Evolutionary conservation across 2,329 filamentous ascomycete genomes (phyloP).

Genomic region (Calonectria henricotiae): DNA sequence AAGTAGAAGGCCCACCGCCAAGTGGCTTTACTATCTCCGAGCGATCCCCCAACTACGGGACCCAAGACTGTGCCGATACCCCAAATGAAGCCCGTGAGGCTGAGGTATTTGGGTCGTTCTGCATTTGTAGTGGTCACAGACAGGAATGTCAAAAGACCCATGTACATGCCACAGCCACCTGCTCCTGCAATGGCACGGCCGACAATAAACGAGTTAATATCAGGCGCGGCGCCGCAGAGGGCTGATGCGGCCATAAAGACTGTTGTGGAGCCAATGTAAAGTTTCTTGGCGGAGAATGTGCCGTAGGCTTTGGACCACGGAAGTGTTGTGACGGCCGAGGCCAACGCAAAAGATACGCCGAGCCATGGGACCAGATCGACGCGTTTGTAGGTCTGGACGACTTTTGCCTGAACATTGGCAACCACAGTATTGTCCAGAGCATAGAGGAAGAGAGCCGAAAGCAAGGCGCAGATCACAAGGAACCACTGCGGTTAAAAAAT

Average conservation of each 20-base stretch:
- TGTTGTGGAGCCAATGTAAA: neutral
- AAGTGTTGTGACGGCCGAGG: neutral
- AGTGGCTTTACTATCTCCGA: neutral
- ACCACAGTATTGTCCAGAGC: neutral
- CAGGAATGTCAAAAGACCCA: neutral
- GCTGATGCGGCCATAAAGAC: neutral
- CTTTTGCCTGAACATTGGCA: conserved; percentile 1
- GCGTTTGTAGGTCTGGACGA: neutral
- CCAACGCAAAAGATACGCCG: neutral
- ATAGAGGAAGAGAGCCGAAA: neutral
- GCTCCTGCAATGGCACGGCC: neutral
- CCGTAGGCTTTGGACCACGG: conserved; percentile 2
- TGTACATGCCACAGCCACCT: conserved; percentile 1
- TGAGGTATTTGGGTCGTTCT: neutral
- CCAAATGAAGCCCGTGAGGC: neutral
- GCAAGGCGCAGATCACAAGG: neutral
- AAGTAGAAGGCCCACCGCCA: conserved; percentile 4
- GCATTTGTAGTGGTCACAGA: neutral
- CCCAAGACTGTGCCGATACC: neutral
- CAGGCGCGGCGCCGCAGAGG: neutral
- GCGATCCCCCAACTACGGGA: neutral
- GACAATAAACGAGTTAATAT: conserved; percentile 1
- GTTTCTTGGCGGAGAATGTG: conserved; percentile 2
- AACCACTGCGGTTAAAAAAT: neutral
- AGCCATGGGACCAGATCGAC: conserved; percentile 7